Percentiles rank a stretch among this genome's conserved stretches.
These are phyloP conservation scores for Hypoxylon crocopeplum DNA, from an alignment of 495 filamentous ascomycete genomes.

Conservation along the genomic window DNA sequence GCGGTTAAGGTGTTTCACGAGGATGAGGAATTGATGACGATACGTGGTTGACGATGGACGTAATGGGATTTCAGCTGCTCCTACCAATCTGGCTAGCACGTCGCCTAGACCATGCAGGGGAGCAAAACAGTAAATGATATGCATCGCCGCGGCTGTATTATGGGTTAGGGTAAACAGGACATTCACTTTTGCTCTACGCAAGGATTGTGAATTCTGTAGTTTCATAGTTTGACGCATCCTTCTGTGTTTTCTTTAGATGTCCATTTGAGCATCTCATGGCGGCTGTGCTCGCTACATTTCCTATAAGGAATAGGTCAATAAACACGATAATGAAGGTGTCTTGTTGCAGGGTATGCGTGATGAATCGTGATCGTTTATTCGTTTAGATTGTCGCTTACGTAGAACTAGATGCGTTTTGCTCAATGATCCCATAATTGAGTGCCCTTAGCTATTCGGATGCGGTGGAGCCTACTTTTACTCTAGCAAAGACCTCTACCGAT, in stretches of 20 bases:
- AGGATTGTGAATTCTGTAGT: conserved; percentile 1
- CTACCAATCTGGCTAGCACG: background rate
- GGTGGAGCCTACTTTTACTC: too few species aligned
- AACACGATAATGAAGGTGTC: conserved; percentile 22
- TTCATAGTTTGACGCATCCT: conserved; percentile 1
- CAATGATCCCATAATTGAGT: too few species aligned
- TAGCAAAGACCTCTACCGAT: too few species aligned
- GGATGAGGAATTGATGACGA: conserved; percentile 29
- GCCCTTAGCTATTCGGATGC: too few species aligned
- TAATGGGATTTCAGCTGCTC: conserved; percentile 26
- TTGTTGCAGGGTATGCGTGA: too few species aligned
- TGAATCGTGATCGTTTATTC: too few species aligned
- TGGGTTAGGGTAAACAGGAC: conserved; percentile 6
- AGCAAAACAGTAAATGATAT: conserved; percentile 8
- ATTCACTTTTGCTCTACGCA: conserved; percentile 11
- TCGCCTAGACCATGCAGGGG: conserved; percentile 4
- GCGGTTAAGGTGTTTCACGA: conserved; percentile 59
- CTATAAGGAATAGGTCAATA: conserved; percentile 17
- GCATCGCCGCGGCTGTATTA: conserved; percentile 19
- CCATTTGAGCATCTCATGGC: background rate
- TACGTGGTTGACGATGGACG: conserved; percentile 34
- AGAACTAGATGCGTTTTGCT: too few species aligned
- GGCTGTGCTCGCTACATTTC: conserved; percentile 1
- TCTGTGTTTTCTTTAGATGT: background rate
- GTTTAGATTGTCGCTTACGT: too few species aligned